A percentile compares a stretch with the other conserved stretches of the same genome.
Conservation (phyloP, 139 green algal genomes). For the Asterochloris sp. region DNA sequence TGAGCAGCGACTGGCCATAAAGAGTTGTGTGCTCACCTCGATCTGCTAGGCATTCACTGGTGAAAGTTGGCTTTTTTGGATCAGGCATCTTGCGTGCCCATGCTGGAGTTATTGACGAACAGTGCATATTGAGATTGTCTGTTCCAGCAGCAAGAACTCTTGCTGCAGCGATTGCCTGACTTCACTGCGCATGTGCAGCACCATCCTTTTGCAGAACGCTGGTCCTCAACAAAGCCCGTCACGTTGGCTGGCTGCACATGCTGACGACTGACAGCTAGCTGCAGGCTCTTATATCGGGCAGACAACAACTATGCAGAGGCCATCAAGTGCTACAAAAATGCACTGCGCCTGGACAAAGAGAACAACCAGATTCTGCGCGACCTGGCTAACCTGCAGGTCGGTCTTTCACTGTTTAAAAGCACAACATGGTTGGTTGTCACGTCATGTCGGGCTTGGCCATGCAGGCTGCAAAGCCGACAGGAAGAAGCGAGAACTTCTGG, state of each 20-base stretch:
- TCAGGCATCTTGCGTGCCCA: too few relatives aligned
- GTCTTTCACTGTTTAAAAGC: not conserved
- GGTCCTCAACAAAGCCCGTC: not conserved
- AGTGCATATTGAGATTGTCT: too few relatives aligned
- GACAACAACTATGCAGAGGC: conserved; percentile 95
- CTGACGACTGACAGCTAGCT: not conserved
- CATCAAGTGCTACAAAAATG: conserved; percentile 99
- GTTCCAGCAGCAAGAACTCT: too few relatives aligned
- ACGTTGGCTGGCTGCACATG: not conserved
- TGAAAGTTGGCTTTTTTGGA: too few relatives aligned
- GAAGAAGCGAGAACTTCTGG: not conserved
- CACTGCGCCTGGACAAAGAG: conserved; percentile 88
- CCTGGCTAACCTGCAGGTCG: conserved; percentile 81
- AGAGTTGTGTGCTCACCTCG: too few relatives aligned
- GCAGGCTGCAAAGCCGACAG: not conserved
- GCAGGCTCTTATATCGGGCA: conserved; percentile 87
- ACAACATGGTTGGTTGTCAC: not conserved
- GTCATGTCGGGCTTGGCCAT: not conserved
- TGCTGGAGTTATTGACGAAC: too few relatives aligned
- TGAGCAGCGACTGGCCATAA: too few relatives aligned
- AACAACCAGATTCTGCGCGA: conserved; percentile 94
- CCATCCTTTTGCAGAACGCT: not conserved
- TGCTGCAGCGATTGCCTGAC: too few relatives aligned
- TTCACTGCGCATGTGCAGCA: too few relatives aligned
- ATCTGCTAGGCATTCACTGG: too few relatives aligned